These are phyloP conservation scores for Kluyveromyces starmeri DNA, from an alignment of 805 yeast species.

Conservation along the genomic window DNA sequence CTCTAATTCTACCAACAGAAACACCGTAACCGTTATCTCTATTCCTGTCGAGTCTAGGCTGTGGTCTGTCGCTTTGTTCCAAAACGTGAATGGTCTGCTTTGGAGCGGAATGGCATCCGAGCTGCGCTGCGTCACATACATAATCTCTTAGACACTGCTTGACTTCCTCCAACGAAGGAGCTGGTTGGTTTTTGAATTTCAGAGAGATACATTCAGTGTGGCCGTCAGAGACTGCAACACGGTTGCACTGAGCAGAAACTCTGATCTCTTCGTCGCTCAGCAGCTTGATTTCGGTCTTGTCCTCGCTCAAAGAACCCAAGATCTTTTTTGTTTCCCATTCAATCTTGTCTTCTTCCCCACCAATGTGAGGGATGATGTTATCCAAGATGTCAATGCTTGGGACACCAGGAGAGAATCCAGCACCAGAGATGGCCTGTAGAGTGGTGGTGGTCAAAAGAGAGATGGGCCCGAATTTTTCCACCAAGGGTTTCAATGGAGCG, in stretches of 20 bases:
- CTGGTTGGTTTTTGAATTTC: slow-evolving; percentile 69
- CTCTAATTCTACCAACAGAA: slow-evolving; percentile 88
- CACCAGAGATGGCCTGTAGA: slow-evolving; percentile 96
- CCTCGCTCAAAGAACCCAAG: slow-evolving; percentile 51
- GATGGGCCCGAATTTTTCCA: slow-evolving; percentile 83
- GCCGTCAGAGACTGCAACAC: slow-evolving; percentile 96
- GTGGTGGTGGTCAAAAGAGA: slow-evolving; percentile 83
- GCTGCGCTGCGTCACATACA: slow-evolving; percentile 69
- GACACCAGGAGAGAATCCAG: slow-evolving; percentile 97
- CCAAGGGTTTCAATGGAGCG: slow-evolving; percentile 92
- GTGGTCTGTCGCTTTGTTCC: slow-evolving; percentile 91
- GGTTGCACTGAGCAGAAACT: slow-evolving; percentile 93
- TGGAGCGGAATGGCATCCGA: slow-evolving; percentile 90
- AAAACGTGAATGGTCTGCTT: slow-evolving; percentile 83
- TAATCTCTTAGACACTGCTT: slow-evolving; percentile 63
- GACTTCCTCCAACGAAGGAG: slow-evolving; percentile 78
- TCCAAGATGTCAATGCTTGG: slow-evolving; percentile 92
- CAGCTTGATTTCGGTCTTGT: slow-evolving; percentile 46
- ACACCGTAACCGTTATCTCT: slow-evolving; percentile 92
- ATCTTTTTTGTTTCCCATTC: slow-evolving; percentile 98
- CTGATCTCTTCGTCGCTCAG: slow-evolving; percentile 61
- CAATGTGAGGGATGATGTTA: slow-evolving; percentile 87
- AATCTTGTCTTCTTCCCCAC: slow-evolving; percentile 96
- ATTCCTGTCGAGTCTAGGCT: slow-evolving; percentile 94
- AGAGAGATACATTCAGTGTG: slow-evolving; percentile 93